A percentile compares a stretch with the other conserved stretches of the same genome.
phyloP scores from a whole-genome alignment of 2,329 filamentous ascomycete genomes.

The Sporothrix euskadiensis region DNA sequence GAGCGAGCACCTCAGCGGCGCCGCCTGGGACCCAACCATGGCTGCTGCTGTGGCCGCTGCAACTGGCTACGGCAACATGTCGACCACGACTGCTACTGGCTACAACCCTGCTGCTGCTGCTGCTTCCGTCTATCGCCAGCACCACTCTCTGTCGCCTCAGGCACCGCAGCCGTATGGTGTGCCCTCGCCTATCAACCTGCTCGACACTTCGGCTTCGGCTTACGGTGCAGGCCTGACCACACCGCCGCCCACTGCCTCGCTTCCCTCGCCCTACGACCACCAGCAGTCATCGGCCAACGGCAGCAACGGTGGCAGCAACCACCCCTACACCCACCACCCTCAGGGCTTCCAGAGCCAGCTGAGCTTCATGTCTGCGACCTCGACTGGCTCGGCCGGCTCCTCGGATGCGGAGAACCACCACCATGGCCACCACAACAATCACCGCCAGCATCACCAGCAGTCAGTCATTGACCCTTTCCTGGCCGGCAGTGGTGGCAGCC shows the following conservation, averaged over 20 bases:
- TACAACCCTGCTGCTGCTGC: slow-evolving; percentile 17
- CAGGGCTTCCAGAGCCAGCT: slow-evolving; percentile 39
- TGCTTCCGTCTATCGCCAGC: slow-evolving; percentile 23
- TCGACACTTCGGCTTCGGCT: slow-evolving; percentile 45
- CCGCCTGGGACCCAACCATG: slow-evolving; percentile 37
- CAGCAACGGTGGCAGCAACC: slow-evolving; percentile 11
- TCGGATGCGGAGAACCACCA: slow-evolving; percentile 36
- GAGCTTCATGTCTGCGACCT: slow-evolving; percentile 43
- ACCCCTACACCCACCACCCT: slow-evolving; percentile 29
- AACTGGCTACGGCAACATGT: background rate
- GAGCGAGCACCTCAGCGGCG: slow-evolving; percentile 55
- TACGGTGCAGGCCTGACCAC: slow-evolving; percentile 57
- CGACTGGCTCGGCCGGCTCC: slow-evolving; percentile 29
- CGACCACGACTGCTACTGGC: slow-evolving; percentile 30
- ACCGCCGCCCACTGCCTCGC: slow-evolving; percentile 56
- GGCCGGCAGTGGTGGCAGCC: slow-evolving; percentile 26
- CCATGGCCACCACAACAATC: slow-evolving; percentile 27
- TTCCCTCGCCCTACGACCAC: slow-evolving; percentile 48
- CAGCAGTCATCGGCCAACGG: slow-evolving; percentile 22
- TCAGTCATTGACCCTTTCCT: slow-evolving; percentile 37
- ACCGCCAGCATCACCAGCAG: slow-evolving; percentile 30
- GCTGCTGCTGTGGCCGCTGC: slow-evolving; percentile 37
- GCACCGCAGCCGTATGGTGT: slow-evolving; percentile 27
- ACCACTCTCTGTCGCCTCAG: slow-evolving; percentile 29
- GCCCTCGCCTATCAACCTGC: slow-evolving; percentile 40